A percentile compares a stretch with the other conserved stretches of the same genome.
These are phyloP conservation scores for Boletus huronensis DNA, from an alignment of 768 basidiomycete species.

Conservation along the genomic window DNA sequence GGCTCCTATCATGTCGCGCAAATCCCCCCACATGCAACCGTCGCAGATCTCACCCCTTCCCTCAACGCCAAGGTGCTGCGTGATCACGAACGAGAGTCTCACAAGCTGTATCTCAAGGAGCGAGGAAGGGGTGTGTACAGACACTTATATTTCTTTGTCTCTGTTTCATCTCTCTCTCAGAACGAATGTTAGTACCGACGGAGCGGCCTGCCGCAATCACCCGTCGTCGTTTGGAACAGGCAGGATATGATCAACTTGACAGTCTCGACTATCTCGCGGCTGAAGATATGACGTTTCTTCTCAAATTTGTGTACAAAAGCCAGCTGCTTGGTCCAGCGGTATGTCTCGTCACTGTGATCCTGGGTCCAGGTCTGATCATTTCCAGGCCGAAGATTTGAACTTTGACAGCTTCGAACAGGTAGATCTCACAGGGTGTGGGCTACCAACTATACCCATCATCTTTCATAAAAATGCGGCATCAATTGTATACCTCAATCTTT, in stretches of 20 bases:
- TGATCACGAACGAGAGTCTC: conserved; percentile 51
- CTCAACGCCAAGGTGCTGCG: conserved; percentile 57
- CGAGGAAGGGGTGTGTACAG: conserved; percentile 61
- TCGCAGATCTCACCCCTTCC: conserved; percentile 57
- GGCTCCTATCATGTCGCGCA: conserved; percentile 68
- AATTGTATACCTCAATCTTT: conserved; percentile 83
- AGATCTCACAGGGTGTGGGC: conserved; percentile 74
- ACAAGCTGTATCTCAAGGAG: conserved; percentile 73
- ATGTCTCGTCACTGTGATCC: conserved; percentile 25
- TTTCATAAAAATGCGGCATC: conserved; percentile 81
- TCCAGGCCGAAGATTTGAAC: conserved; percentile 68
- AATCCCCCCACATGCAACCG: conserved; percentile 62
- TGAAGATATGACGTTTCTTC: conserved; percentile 78
- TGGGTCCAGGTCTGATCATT: neutral
- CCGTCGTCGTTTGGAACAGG: conserved; percentile 77
- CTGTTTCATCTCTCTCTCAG: conserved; percentile 37
- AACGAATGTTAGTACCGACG: conserved; percentile 74
- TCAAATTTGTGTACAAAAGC: conserved; percentile 88
- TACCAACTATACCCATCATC: conserved; percentile 85
- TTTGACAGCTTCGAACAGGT: conserved; percentile 73
- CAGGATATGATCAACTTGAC: conserved; percentile 83
- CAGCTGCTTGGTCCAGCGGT: conserved; percentile 63
- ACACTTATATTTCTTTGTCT: neutral
- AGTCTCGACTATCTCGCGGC: conserved; percentile 71
- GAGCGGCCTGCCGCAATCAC: conserved; percentile 88